Conservation (phyloP, 2,329 filamentous ascomycete species). For the Zelopaecilomyces penicillatus region DNA sequence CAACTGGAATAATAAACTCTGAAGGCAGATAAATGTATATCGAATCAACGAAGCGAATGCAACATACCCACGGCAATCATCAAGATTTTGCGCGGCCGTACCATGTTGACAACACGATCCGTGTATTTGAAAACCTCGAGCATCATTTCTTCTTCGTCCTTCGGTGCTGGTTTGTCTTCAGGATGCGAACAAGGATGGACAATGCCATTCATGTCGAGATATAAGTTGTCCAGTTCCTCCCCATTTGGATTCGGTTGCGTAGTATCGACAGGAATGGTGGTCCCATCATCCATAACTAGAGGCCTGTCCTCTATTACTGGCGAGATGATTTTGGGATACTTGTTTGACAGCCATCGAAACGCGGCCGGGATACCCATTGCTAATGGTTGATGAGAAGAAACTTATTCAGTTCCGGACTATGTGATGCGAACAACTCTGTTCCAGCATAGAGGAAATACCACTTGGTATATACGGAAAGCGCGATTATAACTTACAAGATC, state of each 20-base stretch:
- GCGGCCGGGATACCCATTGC: constrained; percentile 89
- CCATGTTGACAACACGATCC: constrained; percentile 98
- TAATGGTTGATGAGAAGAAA: too few species aligned
- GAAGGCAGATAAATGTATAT: background rate
- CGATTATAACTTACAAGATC: too few species aligned
- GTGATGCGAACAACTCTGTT: too few species aligned
- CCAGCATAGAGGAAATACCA: too few species aligned
- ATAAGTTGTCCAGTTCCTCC: constrained; percentile 96
- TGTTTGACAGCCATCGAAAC: constrained; percentile 93
- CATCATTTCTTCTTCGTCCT: constrained; percentile 99
- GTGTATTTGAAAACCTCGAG: constrained; percentile 96
- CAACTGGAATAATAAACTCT: background rate
- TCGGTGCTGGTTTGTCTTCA: constrained; percentile 82
- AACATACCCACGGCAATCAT: constrained; percentile 89
- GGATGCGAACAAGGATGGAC: constrained; percentile 98
- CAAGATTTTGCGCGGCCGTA: constrained; percentile 85
- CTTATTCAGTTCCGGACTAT: too few species aligned
- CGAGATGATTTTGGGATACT: constrained; percentile 95
- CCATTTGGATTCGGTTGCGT: constrained; percentile 87
- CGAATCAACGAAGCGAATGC: too few species aligned
- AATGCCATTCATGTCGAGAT: constrained; percentile 99
- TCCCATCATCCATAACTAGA: constrained; percentile 70
- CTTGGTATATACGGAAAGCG: too few species aligned
- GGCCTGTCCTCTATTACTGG: constrained; percentile 81
- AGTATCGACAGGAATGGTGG: constrained; percentile 74